A percentile compares a stretch with the other conserved stretches of the same genome.
These are phyloP conservation scores for Cenchrus fungigraminus DNA, from an alignment of 176 grass and related monocot species.

Conservation along the genomic window DNA sequence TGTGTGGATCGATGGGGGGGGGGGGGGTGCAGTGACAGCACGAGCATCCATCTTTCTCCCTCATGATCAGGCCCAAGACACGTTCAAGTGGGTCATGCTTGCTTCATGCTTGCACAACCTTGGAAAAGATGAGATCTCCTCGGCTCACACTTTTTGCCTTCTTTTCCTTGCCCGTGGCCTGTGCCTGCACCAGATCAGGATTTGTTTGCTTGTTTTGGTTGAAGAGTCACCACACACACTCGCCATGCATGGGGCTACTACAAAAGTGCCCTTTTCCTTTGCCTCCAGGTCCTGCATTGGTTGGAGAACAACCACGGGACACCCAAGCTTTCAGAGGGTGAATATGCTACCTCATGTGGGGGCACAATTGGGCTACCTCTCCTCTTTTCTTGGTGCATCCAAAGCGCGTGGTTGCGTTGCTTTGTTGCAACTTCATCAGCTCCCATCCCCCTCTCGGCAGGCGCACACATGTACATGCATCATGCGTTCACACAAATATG, in stretches of 20 bases:
- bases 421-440: constrained; percentile 26
- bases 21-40: constrained; percentile 6
- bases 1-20: not conserved
- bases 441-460: not conserved
- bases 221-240: not conserved
- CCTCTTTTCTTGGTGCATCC: not conserved
- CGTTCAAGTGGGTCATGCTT: constrained; percentile 39
- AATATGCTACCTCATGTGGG: constrained; percentile 43
- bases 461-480: constrained; percentile 27
- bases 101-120: constrained; percentile 18
- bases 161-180: constrained; percentile 23
- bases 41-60: not conserved
- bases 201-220: constrained; percentile 40
- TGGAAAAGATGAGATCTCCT: constrained; percentile 44
- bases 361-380: not conserved
- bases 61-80: constrained; percentile 25
- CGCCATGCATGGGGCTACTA: not conserved
- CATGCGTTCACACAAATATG: not conserved
- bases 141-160: not conserved
- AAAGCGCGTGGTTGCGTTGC: constrained; percentile 13
- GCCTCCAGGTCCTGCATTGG: constrained; percentile 41
- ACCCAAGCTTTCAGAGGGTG: not conserved
- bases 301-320: not conserved
- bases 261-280: constrained; percentile 41
- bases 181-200: constrained; percentile 31